Evolutionary conservation across 345 rosid species (phyloP), one percentile per base, ranked within the genome.

Genomic region (Aurinia saxatilis): DNA sequence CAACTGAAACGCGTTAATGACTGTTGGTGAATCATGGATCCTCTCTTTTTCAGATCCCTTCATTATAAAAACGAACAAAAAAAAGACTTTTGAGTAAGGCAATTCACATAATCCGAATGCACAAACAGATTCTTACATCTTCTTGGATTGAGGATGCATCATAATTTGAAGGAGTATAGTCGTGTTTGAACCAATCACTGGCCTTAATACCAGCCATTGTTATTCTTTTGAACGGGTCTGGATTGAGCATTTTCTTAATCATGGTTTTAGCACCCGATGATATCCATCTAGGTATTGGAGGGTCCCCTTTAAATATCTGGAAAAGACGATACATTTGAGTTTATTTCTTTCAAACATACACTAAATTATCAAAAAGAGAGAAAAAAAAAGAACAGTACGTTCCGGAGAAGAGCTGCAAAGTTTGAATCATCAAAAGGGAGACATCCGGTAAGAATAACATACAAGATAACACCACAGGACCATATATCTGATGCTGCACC

Each of bases 221-320:
- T 14, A 87, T 71, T 64, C 98, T 79, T 5, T 81, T 86, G 37
- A 57, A 19, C 9, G 95, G 92, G 57, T 86, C 84, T 16, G 95
- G 92, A 75, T 91, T 92, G 8, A 91, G 91, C 72, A 92, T 85
- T 74, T 81, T 79, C 75, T 70, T 81, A 57, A 89, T 76, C 75
- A 92, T 45, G 63, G 78, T 79, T 71, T 73, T 78, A 47, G 98
- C 96, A 39, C 87, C 91, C 0, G 74, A 60, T 54, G 96, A 78
- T 48, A 92, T 45, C 91, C 89, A 89, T 68, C 78, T 89, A n/a
- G 98, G 95, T 30, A 86, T 75, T 72, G 77, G 86, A 48, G 82
- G 60, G 19, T 89, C 91, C 16, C 91, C 96, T 82, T 85, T 92
- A 50, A 77, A 70, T 59, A 92, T 87, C 98, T 92, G 68, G 68